Base-by-base conservation (phyloP, 805 yeast species). In the Suhomyces prunicola region DNA sequence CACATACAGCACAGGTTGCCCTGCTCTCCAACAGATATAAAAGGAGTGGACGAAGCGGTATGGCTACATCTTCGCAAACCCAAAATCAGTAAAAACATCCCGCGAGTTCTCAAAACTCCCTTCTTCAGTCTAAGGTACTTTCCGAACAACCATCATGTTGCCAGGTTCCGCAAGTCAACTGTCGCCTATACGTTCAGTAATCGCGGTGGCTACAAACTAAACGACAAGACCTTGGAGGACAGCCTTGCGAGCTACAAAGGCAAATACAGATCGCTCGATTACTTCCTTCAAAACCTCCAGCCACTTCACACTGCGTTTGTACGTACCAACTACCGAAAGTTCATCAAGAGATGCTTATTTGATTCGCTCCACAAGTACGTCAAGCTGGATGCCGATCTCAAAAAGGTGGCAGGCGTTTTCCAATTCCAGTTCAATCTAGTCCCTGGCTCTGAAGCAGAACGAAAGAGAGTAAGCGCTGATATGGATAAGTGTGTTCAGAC, bases 271-370 rank as follows among this genome's bases (percentile, higher is more conserved):
- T 51, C 59, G 5, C 42, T 53, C 31, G 48, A 48, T 7, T 71
- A 55, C 48, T 72, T 73, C 54, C 56, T 55, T 12, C 58, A 60
- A 33, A 60, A 60, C 27, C 55, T 61, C 5, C 57, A 57, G 40
- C 78, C 78, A 0, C 56, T 69, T 47, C 62, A 62, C n/a, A 64
- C 72, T 1, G 75, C 79, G 1, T 65, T 64, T 24, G 66, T 65
- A 2, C 54, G 79, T 44, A 50, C 62, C 17, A 53, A 56, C 42
- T 65, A 61, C 51, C 58, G 73, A 15, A 69, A 66, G 48, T 52
- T 55, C 9, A 44, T 57, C 23, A 53, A 53, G 31, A 29, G 42
- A 24, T 45, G 54, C n/a, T 44, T 57, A 31, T 55, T 49, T n/a
- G 47, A 48, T 10, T 39, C 54, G 22, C 45, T 57, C 3, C 47